Evolutionary conservation across 371 early-diverging fungal species (phyloP), one percentile per base, ranked within the genome.

Genomic region (Rhizopus delemar): DNA sequence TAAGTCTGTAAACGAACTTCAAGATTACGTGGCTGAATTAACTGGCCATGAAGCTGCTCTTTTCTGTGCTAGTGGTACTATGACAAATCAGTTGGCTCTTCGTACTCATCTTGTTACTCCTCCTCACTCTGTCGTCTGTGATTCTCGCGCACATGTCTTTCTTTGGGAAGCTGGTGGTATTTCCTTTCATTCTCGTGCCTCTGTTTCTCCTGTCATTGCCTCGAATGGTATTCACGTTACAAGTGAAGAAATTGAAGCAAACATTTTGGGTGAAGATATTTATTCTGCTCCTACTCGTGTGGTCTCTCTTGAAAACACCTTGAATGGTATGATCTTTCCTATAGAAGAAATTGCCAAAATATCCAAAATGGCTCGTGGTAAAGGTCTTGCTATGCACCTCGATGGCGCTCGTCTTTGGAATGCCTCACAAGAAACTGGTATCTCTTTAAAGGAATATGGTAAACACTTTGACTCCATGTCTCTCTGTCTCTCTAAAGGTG

Each of bases 371-470:
- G 90, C 89, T 2, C 71, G 77, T 8, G 63, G 74, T 13, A 69
- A 83, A 36, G 83, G 76, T 16, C 69, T 94, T 12, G 78, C 74
- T 45, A 79, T 94, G 64, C 97, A 97, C 57, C 57, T 95, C 31
- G 97, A 97, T 69, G 96, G 97, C 12, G 92, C 96, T 31, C 77
- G 97, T 50, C 78, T 96, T 39, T 97, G 97, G 96, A 92, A 96
- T 63, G 97, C 96, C 2, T 73, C 77, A 46, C 75, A 83, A 22
- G 88, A 77, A 8, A 87, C 87, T 0, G 93, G 92, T 1, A 77
- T 85, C 9, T 62, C 86, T 5, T 58, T 96, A 33, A 75, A 75
- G 16, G 87, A 89, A 41, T 94, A 90, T 59, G 87, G 90, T 46
- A 61, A 66, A 41, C 75, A 79, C 32, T 93, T 92, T 62, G 95